These are phyloP conservation scores for Suaeda aralocaspica DNA, from an alignment of 148 eudicot genomes.

Conservation along the genomic window DNA sequence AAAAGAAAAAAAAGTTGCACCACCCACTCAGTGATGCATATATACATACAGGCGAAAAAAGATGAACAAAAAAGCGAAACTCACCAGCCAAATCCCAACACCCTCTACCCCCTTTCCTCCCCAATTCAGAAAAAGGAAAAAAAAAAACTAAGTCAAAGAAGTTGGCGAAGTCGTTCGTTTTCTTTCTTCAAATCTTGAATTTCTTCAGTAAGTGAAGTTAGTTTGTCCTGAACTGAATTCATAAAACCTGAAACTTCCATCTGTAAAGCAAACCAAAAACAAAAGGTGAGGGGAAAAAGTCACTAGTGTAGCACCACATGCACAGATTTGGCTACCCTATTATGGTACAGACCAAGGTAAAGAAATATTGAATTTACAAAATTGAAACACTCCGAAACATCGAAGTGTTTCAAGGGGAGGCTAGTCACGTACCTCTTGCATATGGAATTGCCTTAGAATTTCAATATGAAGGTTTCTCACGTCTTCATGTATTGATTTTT, in stretches of 20 bases:
- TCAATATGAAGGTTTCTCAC: conserved; percentile 93
- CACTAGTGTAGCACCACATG: neutral
- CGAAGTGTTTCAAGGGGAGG: neutral
- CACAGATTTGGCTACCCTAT: neutral
- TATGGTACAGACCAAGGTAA: neutral
- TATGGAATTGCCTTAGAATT: conserved; percentile 82
- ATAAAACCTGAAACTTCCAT: conserved; percentile 60
- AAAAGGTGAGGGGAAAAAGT: neutral
- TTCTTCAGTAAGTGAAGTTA: conserved; percentile 72
- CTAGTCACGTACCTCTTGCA: conserved; percentile 73
- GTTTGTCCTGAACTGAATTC: conserved; percentile 65
- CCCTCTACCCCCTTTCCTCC: neutral
- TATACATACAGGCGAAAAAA: conserved; percentile 1
- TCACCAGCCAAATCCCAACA: neutral
- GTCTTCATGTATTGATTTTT: conserved; percentile 87
- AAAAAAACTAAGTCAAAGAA: too few relatives aligned
- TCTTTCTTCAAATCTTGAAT: conserved; percentile 61
- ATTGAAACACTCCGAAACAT: neutral
- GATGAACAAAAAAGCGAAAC: neutral
- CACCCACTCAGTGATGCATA: conserved; percentile 9
- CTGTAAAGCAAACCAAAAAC: conserved; percentile 31
- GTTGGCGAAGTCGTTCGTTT: conserved; percentile 67
- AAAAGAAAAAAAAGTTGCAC: neutral
- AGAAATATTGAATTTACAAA: neutral
- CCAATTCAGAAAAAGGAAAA: neutral